A percentile compares a stretch with the other conserved stretches of the same genome.
These are phyloP conservation scores for Eucalyptus guilfoylei DNA, from an alignment of 345 rosid species.

Conservation along the genomic window DNA sequence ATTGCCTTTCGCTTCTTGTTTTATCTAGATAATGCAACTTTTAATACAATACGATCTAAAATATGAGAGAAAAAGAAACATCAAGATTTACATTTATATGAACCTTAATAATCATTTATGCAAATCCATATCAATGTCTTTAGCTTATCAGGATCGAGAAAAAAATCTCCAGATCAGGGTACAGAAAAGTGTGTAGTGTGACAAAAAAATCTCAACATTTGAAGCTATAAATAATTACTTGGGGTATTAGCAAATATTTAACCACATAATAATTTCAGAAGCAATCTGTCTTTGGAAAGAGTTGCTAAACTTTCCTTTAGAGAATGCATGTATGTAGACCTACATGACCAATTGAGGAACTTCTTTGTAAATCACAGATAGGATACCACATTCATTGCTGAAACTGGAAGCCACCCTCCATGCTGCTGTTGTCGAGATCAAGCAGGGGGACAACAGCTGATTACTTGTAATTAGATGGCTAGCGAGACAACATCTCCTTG, in stretches of 20 bases:
- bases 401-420: constrained; percentile 33
- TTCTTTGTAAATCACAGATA: not conserved
- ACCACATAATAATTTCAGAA: not conserved
- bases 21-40: not conserved
- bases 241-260: not conserved
- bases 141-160: not conserved
- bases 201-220: not conserved
- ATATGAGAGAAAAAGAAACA: not conserved
- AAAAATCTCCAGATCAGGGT: not conserved
- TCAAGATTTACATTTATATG: not conserved
- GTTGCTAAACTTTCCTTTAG: not conserved
- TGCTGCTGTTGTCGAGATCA: constrained; percentile 32
- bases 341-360: not conserved
- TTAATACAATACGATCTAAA: not conserved
- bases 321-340: not conserved
- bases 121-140: not conserved
- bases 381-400: constrained; percentile 29
- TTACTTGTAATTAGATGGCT: not conserved
- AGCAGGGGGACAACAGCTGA: constrained; percentile 3
- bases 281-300: not conserved
- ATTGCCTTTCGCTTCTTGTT: not conserved
- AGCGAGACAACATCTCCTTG: not conserved
- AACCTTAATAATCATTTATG: not conserved
- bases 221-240: not conserved
- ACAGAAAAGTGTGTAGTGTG: not conserved